These are phyloP conservation scores for Ananas comosus DNA, from an alignment of 176 grass and related monocot species.

Conservation along the genomic window DNA sequence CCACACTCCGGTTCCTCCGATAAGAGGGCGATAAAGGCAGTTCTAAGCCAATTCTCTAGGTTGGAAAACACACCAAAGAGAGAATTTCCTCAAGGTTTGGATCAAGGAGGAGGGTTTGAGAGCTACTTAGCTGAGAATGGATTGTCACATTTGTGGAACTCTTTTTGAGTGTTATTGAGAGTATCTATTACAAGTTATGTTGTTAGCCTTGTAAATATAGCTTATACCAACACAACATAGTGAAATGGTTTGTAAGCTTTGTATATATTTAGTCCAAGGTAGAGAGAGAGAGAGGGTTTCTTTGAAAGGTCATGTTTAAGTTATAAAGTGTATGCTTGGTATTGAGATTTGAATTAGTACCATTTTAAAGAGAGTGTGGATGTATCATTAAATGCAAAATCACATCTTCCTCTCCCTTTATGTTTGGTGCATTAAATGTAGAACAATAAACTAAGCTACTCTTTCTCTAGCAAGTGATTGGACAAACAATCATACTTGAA, in stretches of 20 bases:
- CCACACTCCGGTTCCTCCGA: neutral
- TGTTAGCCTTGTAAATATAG: neutral
- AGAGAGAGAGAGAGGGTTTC: neutral
- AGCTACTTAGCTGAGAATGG: slow-evolving; percentile 55
- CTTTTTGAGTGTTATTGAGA: slow-evolving; percentile 13
- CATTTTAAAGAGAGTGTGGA: no score
- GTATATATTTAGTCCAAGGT: slow-evolving; percentile 10
- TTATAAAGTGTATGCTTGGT: no score
- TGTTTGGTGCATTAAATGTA: no score
- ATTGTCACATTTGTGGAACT: slow-evolving; percentile 69
- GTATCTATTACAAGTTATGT: neutral
- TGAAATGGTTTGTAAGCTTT: slow-evolving; percentile 23
- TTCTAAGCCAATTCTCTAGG: slow-evolving; percentile 45
- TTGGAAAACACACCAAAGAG: slow-evolving; percentile 62
- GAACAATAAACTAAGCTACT: no score
- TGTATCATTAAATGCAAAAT: no score
- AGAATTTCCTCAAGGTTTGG: slow-evolving; percentile 38
- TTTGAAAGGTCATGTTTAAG: no score
- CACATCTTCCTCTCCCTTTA: no score
- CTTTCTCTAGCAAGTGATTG: neutral
- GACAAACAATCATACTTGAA: neutral
- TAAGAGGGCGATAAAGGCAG: slow-evolving; percentile 38
- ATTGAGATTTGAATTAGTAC: no score
- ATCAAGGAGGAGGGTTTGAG: slow-evolving; percentile 46
- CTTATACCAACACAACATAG: slow-evolving; percentile 16